A percentile compares a stretch with the other conserved stretches of the same genome.
phyloP scores from a whole-genome alignment of 805 yeast genomes.

The Kluyveromyces siamensis region DNA sequence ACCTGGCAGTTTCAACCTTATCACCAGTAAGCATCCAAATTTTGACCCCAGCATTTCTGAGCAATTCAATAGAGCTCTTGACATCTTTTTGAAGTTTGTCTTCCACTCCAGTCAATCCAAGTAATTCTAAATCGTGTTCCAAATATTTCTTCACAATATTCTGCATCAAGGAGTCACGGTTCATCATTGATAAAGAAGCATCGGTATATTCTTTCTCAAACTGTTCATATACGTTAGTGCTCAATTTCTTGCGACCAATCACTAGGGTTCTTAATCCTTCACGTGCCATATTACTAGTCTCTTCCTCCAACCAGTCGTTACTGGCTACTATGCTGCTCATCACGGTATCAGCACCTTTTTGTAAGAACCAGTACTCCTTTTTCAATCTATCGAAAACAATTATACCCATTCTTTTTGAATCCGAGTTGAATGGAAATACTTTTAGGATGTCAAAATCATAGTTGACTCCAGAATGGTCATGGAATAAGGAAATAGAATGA shows the following conservation, averaged over 20 bases:
- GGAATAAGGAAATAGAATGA: conserved; percentile 56
- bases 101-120: conserved; percentile 96
- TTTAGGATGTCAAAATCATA: conserved; percentile 62
- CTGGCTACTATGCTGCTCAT: conserved; percentile 75
- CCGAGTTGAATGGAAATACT: conserved; percentile 91
- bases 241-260: conserved; percentile 73
- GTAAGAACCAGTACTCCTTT: conserved; percentile 73
- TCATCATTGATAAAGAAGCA: conserved; percentile 70
- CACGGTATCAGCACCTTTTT: conserved; percentile 95
- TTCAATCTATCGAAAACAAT: conserved; percentile 54
- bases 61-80: conserved; percentile 80
- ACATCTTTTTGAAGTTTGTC: conserved; percentile 90
- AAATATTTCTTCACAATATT: conserved; percentile 56
- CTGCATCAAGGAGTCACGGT: conserved; percentile 71
- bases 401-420: conserved; percentile 93
- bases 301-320: conserved; percentile 97
- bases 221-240: conserved; percentile 43
- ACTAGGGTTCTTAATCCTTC: conserved; percentile 96
- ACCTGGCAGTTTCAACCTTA: conserved; percentile 95
- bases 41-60: conserved; percentile 93
- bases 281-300: conserved; percentile 94
- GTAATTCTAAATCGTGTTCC: conserved; percentile 74
- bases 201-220: conserved; percentile 57
- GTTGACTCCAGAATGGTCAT: conserved; percentile 44
- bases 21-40: conserved; percentile 99